These are phyloP conservation scores for Leucogyrophana mollusca DNA, from an alignment of 768 basidiomycete genomes.

Conservation along the genomic window DNA sequence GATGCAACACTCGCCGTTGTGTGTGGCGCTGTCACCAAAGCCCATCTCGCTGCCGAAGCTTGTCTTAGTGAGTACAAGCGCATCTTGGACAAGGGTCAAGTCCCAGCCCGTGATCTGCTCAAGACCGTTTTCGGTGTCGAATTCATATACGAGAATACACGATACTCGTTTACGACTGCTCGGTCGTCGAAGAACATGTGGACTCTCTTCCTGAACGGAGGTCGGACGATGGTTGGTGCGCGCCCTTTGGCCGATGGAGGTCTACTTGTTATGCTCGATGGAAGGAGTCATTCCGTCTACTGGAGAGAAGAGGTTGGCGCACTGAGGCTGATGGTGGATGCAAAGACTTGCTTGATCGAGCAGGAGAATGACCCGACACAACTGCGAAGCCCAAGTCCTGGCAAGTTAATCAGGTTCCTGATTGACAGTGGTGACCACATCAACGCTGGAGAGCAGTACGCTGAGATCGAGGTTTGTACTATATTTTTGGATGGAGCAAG, in stretches of 20 bases:
- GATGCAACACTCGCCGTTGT: constrained; percentile 91
- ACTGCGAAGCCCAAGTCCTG: constrained; percentile 91
- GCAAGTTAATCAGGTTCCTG: constrained; percentile 92
- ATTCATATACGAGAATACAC: constrained; percentile 95
- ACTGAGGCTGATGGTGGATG: constrained; percentile 87
- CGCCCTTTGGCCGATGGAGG: constrained; percentile 94
- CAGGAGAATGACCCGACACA: constrained; percentile 99
- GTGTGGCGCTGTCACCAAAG: constrained; percentile 95
- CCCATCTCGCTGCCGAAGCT: constrained; percentile 84
- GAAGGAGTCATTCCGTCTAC: constrained; percentile 95
- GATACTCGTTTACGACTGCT: constrained; percentile 94
- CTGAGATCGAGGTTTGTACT: constrained; percentile 88
- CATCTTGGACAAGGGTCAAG: constrained; percentile 96
- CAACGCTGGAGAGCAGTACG: constrained; percentile 94
- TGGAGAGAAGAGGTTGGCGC: constrained; percentile 99
- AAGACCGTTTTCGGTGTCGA: constrained; percentile 97
- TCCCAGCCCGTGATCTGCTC: constrained; percentile 89
- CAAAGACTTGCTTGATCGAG: constrained; percentile 97
- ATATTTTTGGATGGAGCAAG: neutral
- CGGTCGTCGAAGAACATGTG: constrained; percentile 86
- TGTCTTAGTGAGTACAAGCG: constrained; percentile 94
- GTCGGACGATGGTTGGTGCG: constrained; percentile 87
- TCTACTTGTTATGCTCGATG: constrained; percentile 86
- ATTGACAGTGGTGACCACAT: constrained; percentile 98
- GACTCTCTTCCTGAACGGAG: constrained; percentile 97